A percentile compares a stretch with the other conserved stretches of the same genome.
Conservation (phyloP, 2,329 filamentous ascomycete genomes). For the Epichloe gansuensis region DNA sequence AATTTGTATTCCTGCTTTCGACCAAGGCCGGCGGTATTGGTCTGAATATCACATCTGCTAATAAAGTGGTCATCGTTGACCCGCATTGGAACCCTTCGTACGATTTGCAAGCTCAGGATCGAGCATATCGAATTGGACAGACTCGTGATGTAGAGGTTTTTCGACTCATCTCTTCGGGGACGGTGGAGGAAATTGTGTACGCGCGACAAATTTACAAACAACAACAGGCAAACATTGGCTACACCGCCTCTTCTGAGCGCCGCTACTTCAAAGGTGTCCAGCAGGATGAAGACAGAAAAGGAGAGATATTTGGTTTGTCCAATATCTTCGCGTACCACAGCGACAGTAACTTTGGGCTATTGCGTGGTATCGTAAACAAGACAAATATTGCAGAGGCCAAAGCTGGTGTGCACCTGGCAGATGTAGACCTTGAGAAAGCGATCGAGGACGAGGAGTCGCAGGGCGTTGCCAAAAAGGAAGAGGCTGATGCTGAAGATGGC, state of each 20-base stretch:
- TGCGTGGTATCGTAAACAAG: constrained; percentile 96
- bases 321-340: constrained; percentile 80
- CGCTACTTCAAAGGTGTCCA: constrained; percentile 95
- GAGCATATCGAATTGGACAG: constrained; percentile 92
- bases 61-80: constrained; percentile 95
- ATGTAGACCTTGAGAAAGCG: constrained; percentile 57
- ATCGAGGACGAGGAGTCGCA: constrained; percentile 39
- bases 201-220: constrained; percentile 98
- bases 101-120: constrained; percentile 90
- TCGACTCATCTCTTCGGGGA: constrained; percentile 77
- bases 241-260: constrained; percentile 82
- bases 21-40: constrained; percentile 89
- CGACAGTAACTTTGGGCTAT: constrained; percentile 62
- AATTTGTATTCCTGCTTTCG: constrained; percentile 93
- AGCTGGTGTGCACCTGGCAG: constrained; percentile 69
- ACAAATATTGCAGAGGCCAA: constrained; percentile 92
- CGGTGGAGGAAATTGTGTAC: constrained; percentile 95
- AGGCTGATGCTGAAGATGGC: constrained; percentile 46
- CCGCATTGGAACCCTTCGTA: constrained; percentile 96
- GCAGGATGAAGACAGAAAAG: constrained; percentile 67
- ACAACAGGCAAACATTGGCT: constrained; percentile 95
- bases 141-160: constrained; percentile 90
- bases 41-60: constrained; percentile 91
- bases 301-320: constrained; percentile 82
- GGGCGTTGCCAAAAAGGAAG: constrained; percentile 31